Evolutionary conservation across 139 green algal species (phyloP).

Genomic region (Volvox africanus): DNA sequence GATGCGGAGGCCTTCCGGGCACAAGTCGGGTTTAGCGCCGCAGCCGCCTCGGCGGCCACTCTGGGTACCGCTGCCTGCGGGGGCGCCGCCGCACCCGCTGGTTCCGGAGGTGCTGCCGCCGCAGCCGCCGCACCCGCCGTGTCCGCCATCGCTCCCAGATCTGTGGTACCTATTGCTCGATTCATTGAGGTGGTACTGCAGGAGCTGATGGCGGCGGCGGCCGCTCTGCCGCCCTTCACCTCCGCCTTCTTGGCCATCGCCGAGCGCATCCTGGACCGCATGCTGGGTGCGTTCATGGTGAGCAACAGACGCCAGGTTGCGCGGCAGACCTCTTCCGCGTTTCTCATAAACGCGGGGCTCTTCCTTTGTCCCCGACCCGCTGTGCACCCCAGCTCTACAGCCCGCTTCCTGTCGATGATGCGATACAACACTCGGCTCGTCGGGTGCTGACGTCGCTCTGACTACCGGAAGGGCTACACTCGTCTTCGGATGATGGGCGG

Average conservation of each 20-base stretch:
- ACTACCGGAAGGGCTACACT: too few relatives aligned
- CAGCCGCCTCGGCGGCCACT: neutral
- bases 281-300: slow-evolving; percentile 38
- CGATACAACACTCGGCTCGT: too few relatives aligned
- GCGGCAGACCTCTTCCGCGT: neutral
- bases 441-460: too few relatives aligned
- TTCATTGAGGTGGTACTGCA: slow-evolving; percentile 30
- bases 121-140: neutral
- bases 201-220: slow-evolving; percentile 17
- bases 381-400: too few relatives aligned
- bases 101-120: too few relatives aligned
- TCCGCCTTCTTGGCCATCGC: slow-evolving; percentile 33
- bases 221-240: slow-evolving; percentile 27
- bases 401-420: too few relatives aligned
- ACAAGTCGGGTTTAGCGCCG: slow-evolving; percentile 30
- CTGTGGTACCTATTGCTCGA: slow-evolving; percentile 30
- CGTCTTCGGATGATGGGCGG: too few relatives aligned
- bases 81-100: neutral
- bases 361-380: too few relatives aligned
- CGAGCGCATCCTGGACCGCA: slow-evolving; percentile 44
- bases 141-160: neutral
- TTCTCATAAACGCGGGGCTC: too few relatives aligned
- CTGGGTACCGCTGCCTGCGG: neutral
- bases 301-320: neutral
- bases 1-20: slow-evolving; percentile 67